These are phyloP conservation scores for Phytophthora fragariaefolia DNA, from an alignment of 352 stramenopile species.

Conservation along the genomic window DNA sequence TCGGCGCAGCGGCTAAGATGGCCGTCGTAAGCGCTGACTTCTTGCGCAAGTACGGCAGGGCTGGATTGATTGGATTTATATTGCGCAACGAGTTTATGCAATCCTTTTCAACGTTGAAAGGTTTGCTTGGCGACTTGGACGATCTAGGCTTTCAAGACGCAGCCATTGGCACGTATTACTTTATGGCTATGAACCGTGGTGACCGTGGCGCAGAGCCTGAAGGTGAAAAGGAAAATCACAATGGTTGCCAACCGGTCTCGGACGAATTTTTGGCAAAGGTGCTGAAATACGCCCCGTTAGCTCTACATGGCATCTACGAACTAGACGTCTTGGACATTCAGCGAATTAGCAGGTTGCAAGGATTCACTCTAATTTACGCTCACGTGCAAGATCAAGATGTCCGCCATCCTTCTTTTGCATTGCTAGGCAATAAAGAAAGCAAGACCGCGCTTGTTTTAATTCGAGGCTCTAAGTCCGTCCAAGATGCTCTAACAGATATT, in stretches of 20 bases:
- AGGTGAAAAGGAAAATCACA: slow-evolving; percentile 64
- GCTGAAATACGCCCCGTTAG: slow-evolving; percentile 77
- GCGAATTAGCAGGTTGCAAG: slow-evolving; percentile 80
- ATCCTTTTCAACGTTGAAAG: slow-evolving; percentile 86
- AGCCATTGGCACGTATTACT: slow-evolving; percentile 87
- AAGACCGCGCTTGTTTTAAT: slow-evolving; percentile 85
- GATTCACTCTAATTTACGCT: slow-evolving; percentile 81
- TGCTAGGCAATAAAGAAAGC: slow-evolving; percentile 80
- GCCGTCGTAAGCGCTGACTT: slow-evolving; percentile 88
- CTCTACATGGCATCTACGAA: slow-evolving; percentile 87
- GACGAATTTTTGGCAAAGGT: slow-evolving; percentile 78
- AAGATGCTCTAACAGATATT: slow-evolving; percentile 87
- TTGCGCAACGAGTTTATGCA: slow-evolving; percentile 91
- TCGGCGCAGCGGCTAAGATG: slow-evolving; percentile 84
- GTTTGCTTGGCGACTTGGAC: slow-evolving; percentile 78
- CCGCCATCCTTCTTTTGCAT: slow-evolving; percentile 78
- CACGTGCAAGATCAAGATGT: slow-evolving; percentile 86
- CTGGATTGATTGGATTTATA: slow-evolving; percentile 83
- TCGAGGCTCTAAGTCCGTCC: slow-evolving; percentile 86
- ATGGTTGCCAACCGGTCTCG: slow-evolving; percentile 59
- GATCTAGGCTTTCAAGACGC: slow-evolving; percentile 87
- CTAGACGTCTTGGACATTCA: slow-evolving; percentile 86
- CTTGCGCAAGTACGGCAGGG: slow-evolving; percentile 83
- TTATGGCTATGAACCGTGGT: slow-evolving; percentile 90
- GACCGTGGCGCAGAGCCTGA: slow-evolving; percentile 77